Base-by-base conservation (phyloP, 2,329 filamentous ascomycete species). In the Achaetomium macrosporum region DNA sequence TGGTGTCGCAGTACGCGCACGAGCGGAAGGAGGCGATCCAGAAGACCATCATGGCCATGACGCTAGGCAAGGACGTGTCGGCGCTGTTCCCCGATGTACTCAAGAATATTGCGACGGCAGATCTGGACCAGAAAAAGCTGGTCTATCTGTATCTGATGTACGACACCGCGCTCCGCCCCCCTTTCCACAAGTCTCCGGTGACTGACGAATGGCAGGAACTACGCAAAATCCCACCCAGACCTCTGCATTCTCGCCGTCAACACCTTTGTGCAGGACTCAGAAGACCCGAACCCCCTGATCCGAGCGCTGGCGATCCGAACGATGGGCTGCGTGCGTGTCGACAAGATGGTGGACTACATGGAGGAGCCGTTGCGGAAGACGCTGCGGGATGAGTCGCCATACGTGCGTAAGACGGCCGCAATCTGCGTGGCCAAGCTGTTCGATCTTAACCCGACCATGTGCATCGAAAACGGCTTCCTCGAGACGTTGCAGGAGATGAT, bases 41-140 rank as follows among this genome's bases (percentile, higher is more conserved):
- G 70, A 97, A 96, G 79, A 99, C 93, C 60, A 99, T 99, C 75
- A 97, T 97, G 91, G 91, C 93, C 68, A 99, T 99, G 93, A 99
- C 93, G 1, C 72, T 99, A 63, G 93, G 93, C 70, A 99, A 99
- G 73, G 93, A 99, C 73, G 93, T 99, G 55, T 99, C 93, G 50
- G 88, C 91, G 52, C 76, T 99, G 59, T 99, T 99, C 69, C 93
- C 93, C 2, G 93, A 99, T 68, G 93, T 99, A 33, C 77, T 99
- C 59, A 99, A 99, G 80, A 99, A 99, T 68, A 99, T 99, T 71
- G 93, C 93, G 54, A 99, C 93, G 1, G 77, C 74, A 42, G 93
- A 99, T 66, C 75, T 99, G 58, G 93, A 99, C 69, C 93, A 99
- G 77, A 99, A 99, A 82, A 99, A 99, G 78, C 87, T 99, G 61